These are phyloP conservation scores for Colletotrichum echinochloae DNA, from an alignment of 2,329 filamentous ascomycete species.

Conservation along the genomic window DNA sequence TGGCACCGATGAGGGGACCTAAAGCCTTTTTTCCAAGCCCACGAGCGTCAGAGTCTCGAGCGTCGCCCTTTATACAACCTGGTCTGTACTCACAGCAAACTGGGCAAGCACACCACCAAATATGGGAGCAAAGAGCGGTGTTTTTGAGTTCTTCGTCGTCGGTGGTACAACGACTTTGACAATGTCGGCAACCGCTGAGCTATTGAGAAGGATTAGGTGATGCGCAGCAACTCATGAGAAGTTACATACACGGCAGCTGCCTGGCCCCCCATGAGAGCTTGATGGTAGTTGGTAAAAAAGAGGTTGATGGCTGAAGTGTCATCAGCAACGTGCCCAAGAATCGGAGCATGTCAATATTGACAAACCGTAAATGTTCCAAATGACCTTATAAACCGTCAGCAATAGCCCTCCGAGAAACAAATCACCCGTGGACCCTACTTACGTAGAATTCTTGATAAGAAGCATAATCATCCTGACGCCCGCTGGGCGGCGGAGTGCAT, in stretches of 20 bases:
- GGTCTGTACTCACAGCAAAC: conserved; percentile 9
- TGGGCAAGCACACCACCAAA: conserved; percentile 4
- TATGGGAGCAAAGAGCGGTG: conserved; percentile 5
- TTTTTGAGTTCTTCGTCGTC: neutral
- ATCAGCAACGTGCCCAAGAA: neutral
- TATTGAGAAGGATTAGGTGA: neutral
- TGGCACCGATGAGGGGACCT: neutral
- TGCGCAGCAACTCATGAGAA: no score
- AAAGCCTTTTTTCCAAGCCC: neutral
- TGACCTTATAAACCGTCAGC: neutral
- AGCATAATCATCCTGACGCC: neutral
- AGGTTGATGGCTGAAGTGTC: conserved; percentile 15
- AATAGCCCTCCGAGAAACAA: neutral
- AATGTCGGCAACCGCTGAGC: conserved; percentile 23
- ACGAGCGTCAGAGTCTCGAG: neutral
- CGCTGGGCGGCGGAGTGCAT: conserved; percentile 25
- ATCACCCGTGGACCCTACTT: neutral
- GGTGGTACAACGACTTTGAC: conserved; percentile 16
- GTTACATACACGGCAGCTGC: conserved; percentile 12
- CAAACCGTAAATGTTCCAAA: conserved; percentile 30
- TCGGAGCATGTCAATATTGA: no score
- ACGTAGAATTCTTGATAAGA: conserved; percentile 26
- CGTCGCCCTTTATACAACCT: neutral
- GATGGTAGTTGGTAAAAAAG: conserved; percentile 25
- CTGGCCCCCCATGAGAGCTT: conserved; percentile 19